Evolutionary conservation across 2,329 filamentous ascomycete genomes (phyloP), one percentile per base, ranked within the genome.

Genomic region (Botrytis hyacinthi): DNA sequence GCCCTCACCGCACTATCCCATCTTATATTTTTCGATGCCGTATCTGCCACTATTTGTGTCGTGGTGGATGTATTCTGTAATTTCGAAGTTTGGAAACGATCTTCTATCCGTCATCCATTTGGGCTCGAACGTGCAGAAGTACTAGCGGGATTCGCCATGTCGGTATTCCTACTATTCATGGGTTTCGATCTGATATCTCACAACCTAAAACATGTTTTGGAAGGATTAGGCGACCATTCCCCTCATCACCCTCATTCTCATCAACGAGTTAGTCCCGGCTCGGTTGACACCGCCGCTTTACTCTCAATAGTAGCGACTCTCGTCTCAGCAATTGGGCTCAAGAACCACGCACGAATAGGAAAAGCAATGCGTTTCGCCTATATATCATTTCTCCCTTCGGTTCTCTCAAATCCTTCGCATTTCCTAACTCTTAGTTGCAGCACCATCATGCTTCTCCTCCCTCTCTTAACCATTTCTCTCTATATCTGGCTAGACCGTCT

Each of bases 41-140:
- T 97, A 2, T 96, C 94, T 48, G 96, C 96, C 7, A 91, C 95
- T 66, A 89, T 98, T 8, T 98, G 95, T 81, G 94, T 97, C 5
- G 91, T 90, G 20, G 95, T 98, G 65, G 96, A 99, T 80, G 93
- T 98, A 1, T 89, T 98, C 66, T 91, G 93, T 70, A 99, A 99
- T 82, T 99, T 99, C 79, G 96, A 99, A 81, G 95, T 98, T 59
- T 99, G 96, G 96, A 93, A 94, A 76, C 89, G 95, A 65, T 95
- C 93, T 78, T 97, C 92, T 77, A 92, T 99, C 78, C 91, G 95
- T 37, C 94, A 99, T 83, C 96, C 96, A 0, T 99, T 99, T 80
- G 95, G 92, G 5, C 88, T 99, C 37, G 94, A 98, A 83, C 90
- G 96, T 71, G 93, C 93, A 74, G 96, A 99, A 82, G 95, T 99